Conservation (phyloP, 805 yeast genomes). For the Candida easanensis region DNA sequence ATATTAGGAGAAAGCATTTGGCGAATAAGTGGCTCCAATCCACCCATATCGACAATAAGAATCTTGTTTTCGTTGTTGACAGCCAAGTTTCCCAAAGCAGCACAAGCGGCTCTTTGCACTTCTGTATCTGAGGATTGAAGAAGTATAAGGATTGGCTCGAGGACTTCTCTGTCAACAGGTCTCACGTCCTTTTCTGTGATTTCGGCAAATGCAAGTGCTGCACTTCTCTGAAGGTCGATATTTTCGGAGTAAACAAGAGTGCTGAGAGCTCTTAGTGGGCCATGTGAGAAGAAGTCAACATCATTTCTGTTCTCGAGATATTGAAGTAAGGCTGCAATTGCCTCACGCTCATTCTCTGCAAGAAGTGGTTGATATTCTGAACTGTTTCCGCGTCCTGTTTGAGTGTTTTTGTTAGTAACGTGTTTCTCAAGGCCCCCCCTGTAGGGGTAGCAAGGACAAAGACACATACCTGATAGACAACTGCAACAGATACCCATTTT, state of each 20-base stretch:
- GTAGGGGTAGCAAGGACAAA: background rate
- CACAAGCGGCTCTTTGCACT: conserved; percentile 98
- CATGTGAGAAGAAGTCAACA: conserved; percentile 86
- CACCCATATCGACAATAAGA: conserved; percentile 96
- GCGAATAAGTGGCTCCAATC: conserved; percentile 90
- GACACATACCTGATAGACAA: conserved; percentile 17
- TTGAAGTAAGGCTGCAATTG: conserved; percentile 84
- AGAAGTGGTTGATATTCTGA: conserved; percentile 68
- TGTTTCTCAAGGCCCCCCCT: too few relatives aligned
- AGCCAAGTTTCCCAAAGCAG: conserved; percentile 97
- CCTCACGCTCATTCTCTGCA: conserved; percentile 96
- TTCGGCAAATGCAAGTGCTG: conserved; percentile 97
- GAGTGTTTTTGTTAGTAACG: conserved; percentile 10
- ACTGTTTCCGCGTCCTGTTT: conserved; percentile 11
- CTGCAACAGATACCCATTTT: conserved; percentile 25
- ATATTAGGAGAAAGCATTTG: conserved; percentile 97
- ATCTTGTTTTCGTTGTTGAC: conserved; percentile 94
- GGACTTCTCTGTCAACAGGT: conserved; percentile 84
- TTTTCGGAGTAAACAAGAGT: conserved; percentile 94
- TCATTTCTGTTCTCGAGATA: conserved; percentile 85
- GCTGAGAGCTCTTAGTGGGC: conserved; percentile 80
- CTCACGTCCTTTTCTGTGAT: conserved; percentile 95
- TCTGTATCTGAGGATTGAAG: conserved; percentile 87
- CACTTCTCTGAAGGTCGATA: conserved; percentile 91
- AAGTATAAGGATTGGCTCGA: conserved; percentile 88